phyloP scores from a whole-genome alignment of 805 yeast genomes.

The Starmerella sp. region DNA sequence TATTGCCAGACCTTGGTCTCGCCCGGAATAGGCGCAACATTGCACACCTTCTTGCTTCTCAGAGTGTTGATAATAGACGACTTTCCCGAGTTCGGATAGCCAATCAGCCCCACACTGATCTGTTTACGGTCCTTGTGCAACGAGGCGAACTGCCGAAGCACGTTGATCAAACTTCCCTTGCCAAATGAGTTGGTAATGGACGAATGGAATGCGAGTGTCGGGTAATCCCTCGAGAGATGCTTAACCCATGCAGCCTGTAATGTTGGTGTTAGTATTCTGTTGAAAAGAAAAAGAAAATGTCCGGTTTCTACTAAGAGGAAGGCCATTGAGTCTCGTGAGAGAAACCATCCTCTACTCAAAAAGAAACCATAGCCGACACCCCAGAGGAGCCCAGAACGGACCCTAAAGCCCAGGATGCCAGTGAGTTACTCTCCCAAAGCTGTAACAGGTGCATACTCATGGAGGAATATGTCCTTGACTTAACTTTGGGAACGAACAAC shows the following conservation, averaged over 20 bases:
- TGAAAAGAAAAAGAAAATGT: conserved; percentile 35
- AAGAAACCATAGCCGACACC: conserved; percentile 40
- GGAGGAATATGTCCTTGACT: conserved; percentile 34
- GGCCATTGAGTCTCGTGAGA: conserved; percentile 23
- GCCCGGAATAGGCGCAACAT: conserved; percentile 97
- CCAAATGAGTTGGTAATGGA: conserved; percentile 96
- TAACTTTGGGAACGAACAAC: conserved; percentile 53
- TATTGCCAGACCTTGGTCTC: conserved; percentile 99
- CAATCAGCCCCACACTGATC: conserved; percentile 93
- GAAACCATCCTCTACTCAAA: conserved; percentile 64
- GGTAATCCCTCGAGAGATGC: conserved; percentile 78
- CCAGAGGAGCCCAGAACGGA: conserved; percentile 40
- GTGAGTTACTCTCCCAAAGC: conserved; percentile 75
- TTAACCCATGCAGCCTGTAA: conserved; percentile 96
- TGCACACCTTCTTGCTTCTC: conserved; percentile 89
- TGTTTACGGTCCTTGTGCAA: conserved; percentile 89
- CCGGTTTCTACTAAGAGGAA: conserved; percentile 80
- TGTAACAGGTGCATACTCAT: conserved; percentile 82
- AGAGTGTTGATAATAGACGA: conserved; percentile 90
- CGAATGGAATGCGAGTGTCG: conserved; percentile 96
- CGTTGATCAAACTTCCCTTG: conserved; percentile 89
- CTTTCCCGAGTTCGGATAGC: conserved; percentile 97
- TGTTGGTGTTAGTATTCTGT: conserved; percentile 29
- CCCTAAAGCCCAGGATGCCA: conserved; percentile 40
- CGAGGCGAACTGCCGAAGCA: conserved; percentile 82